Base-by-base conservation (phyloP, 306 rosid species). In the Malus sylvestris region DNA sequence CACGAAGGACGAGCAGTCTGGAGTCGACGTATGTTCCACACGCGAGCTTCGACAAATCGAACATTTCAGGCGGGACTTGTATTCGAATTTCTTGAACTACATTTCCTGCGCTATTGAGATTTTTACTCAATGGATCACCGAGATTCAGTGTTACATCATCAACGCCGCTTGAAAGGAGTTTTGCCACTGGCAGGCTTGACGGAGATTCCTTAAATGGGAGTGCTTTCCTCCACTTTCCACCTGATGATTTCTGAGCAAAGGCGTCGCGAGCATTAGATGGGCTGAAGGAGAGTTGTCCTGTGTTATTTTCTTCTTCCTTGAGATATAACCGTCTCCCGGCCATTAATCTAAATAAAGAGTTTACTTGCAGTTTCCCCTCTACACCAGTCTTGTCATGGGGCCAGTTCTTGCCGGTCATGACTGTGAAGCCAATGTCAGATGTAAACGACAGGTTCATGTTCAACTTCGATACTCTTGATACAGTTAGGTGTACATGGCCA, bases 11-110 rank as follows among this genome's bases (percentile, higher is more conserved):
- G 15, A 95, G 88, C 68, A 90, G 63, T 86, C 98, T 89, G 18
- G 97, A 84, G 83, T 95, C 97, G 51, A 89, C 97, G 61, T 87
- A 95, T 16, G 98, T 95, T 84, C 98, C 98, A 62, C 98, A 95
- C 19, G 92, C 96, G 16, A 95, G 80, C 93, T 89, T 90, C 0
- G 98, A 85, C 85, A 95, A 59, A 88, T 95, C 98, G 79, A 95
- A 95, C 81, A 95, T 85, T 79, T 92, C 97, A 0, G 98, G 95
- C 2, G 98, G 98, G 77, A 92, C 59, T 77, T 92, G 98, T 58
- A 80, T 78, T 73, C 92, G 87, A 44, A 92, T 84, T 86, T 95
- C 98, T 74, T 82, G 91, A 59, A 90, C 86, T 12, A 87, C 82
- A 69, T 85, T 87, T 72, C 72, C 80, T 44, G 93, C 97, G 20